Conservation (phyloP, 768 basidiomycete genomes). For the Xanthoconium purpureum region DNA sequence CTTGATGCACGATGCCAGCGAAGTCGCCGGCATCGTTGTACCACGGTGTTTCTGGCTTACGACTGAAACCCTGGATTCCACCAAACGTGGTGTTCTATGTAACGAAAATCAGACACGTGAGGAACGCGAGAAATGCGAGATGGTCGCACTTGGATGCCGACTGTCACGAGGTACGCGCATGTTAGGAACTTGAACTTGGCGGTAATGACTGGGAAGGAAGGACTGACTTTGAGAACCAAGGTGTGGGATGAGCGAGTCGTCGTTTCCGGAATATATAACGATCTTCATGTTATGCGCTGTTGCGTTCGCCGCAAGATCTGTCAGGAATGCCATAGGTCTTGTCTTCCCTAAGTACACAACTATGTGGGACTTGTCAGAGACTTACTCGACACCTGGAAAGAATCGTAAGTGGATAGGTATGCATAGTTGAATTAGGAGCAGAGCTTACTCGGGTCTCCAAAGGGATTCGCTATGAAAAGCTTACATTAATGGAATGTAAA, state of each 20-base stretch:
- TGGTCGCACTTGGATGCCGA: background rate
- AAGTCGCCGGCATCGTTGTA: background rate
- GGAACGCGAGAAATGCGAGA: too few relatives aligned
- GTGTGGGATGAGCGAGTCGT: background rate
- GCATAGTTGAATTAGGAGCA: background rate
- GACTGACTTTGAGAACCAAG: background rate
- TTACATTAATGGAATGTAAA: background rate
- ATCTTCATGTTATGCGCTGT: background rate
- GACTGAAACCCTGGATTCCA: background rate
- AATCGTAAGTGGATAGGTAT: background rate
- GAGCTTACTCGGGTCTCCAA: conserved; percentile 33
- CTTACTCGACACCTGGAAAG: conserved; percentile 22
- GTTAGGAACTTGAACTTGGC: too few relatives aligned
- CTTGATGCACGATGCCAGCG: background rate
- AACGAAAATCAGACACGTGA: background rate
- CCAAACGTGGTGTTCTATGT: background rate
- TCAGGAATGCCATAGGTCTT: background rate
- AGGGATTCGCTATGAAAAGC: conserved; percentile 5
- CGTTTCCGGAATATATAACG: background rate
- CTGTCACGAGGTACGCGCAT: background rate
- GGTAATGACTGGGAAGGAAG: too few relatives aligned
- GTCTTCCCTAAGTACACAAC: background rate
- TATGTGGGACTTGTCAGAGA: background rate
- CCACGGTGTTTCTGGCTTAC: background rate
- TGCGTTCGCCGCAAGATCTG: background rate